A percentile compares a stretch with the other conserved stretches of the same genome.
phyloP scores from a whole-genome alignment of 2,329 filamentous ascomycete species.

The Fusarium sp. region DNA sequence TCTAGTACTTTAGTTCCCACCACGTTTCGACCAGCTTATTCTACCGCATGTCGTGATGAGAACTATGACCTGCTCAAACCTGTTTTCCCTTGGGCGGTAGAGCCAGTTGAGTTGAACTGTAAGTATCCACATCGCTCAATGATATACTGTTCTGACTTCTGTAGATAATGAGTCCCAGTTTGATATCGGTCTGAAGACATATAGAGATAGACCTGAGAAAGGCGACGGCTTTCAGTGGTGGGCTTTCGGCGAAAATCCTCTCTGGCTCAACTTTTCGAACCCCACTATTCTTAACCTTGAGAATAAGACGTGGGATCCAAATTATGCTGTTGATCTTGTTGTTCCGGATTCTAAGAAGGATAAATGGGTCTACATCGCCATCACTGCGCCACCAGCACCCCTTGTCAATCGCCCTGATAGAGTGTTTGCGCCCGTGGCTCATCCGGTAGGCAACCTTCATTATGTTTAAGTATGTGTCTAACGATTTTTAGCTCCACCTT shows the following conservation, averaged over 20 bases:
- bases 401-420: neutral
- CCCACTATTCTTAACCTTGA: slow-evolving; percentile 22
- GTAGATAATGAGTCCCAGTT: neutral
- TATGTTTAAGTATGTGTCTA: rapidly evolving
- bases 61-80: slow-evolving; percentile 30
- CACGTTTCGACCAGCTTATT: slow-evolving; percentile 5
- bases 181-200: neutral
- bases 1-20: slow-evolving; percentile 5
- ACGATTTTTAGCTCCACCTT: slow-evolving; percentile 30
- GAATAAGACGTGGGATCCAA: slow-evolving; percentile 4
- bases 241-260: slow-evolving; percentile 15
- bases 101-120: neutral
- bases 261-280: slow-evolving; percentile 30
- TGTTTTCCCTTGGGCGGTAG: slow-evolving; percentile 35
- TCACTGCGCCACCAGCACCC: slow-evolving; percentile 8
- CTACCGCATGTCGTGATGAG: slow-evolving; percentile 34
- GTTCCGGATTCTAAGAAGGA: slow-evolving; percentile 1
- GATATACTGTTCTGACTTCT: neutral
- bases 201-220: neutral
- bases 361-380: slow-evolving; percentile 26
- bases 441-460: slow-evolving; percentile 25
- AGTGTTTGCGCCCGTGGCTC: slow-evolving; percentile 16
- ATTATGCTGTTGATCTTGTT: slow-evolving; percentile 25
- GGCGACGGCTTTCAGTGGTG: neutral
- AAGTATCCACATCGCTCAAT: neutral